Evolutionary conservation across 169 alveolate genomes (phyloP), one percentile per base, ranked within the genome.

Genomic region (Eimeria praecox): DNA sequence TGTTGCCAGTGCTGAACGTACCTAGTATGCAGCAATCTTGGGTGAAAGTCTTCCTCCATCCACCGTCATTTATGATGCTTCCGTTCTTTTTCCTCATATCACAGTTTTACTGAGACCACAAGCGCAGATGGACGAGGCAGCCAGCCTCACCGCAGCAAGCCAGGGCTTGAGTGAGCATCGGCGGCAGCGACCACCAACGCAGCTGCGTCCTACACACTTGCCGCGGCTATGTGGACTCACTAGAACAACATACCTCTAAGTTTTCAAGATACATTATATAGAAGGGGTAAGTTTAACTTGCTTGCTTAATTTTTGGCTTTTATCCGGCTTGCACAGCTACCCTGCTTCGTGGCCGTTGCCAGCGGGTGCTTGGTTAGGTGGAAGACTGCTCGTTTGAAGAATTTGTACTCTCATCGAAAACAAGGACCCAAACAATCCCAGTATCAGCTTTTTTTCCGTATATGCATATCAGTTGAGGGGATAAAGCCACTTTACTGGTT

Each of bases 151-250:
- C 62, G 59, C 94, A 87, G 94, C 82, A 54, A 87, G 94, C 94
- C 94, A 87, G 94, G 82, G 83, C 94, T 87, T 59, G 94, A 62
- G 80, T 62, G 94, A 64, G 94, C 94, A 87, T 87, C 94, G 94
- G 94, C 94, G 94, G 82, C 94, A 42, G 59, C 94, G 71, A 64
- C 46, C 83, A 38, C 20, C 94, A 42, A 35, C 85, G 40, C 16
- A 64, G 83, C 83, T 33, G 52, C 33, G 52, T 75, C 40, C 83
- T 42, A 27, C 71, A 10, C 35, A 35, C 54, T 14, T 49, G 49
- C 49, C 91, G 24, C 30, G 12, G 91, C 18, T 52, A 56, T 22
- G 35, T 35, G 56, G 20, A 52, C 22, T 56, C 35, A 33, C 38
- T 22, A 83, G 14, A 83, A 33, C 9, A 83, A 4, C 22, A 83